phyloP scores from a whole-genome alignment of 2,329 filamentous ascomycete species.

The Exserohilum turcica region DNA sequence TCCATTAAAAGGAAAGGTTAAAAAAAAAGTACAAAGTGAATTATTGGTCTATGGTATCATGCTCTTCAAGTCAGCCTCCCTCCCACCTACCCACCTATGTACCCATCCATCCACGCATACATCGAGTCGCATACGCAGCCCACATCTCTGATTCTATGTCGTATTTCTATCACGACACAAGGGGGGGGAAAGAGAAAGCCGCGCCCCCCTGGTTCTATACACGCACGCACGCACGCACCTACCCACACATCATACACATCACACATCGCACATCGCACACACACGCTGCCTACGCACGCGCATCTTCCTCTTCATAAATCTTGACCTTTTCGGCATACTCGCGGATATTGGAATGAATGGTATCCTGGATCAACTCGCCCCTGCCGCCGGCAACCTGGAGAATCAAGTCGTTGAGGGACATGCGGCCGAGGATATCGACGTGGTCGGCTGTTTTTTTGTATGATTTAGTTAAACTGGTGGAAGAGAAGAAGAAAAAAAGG shows the following conservation, averaged over 20 bases:
- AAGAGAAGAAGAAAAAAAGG: not conserved
- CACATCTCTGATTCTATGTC: too few species aligned
- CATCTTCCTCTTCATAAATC: conserved; percentile 67
- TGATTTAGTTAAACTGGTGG: too few species aligned
- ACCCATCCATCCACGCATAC: not conserved
- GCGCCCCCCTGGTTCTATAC: too few species aligned
- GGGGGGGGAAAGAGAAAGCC: too few species aligned
- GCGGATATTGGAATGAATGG: conserved; percentile 77
- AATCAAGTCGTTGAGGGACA: conserved; percentile 88
- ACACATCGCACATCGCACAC: too few species aligned
- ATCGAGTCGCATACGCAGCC: not conserved
- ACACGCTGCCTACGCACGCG: too few species aligned
- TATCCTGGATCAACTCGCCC: conserved; percentile 78
- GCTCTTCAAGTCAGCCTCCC: not conserved
- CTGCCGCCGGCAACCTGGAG: conserved; percentile 83
- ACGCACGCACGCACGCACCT: too few species aligned
- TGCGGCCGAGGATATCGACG: conserved; percentile 90
- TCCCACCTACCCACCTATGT: not conserved
- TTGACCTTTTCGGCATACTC: conserved; percentile 84
- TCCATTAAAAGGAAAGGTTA: not conserved
- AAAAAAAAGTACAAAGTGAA: not conserved
- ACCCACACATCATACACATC: too few species aligned
- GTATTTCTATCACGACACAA: not conserved
- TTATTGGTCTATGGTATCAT: conserved; percentile 20
- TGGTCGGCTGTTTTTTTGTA: conserved; percentile 71